Percentiles rank a stretch among this genome's conserved stretches.
phyloP scores from a whole-genome alignment of 208 protist genomes.

The Leishmania major region DNA sequence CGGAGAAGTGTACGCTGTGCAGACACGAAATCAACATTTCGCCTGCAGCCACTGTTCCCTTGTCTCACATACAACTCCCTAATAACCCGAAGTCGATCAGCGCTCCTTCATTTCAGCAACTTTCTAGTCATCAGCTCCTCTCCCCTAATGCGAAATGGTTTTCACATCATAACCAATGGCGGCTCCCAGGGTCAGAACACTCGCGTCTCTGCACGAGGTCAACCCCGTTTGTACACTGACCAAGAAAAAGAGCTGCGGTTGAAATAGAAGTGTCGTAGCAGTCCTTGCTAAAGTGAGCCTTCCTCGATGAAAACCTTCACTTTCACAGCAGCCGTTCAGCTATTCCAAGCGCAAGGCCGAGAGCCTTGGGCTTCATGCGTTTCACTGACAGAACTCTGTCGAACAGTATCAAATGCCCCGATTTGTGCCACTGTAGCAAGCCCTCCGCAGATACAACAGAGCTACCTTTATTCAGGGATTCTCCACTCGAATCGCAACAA shows the following conservation, averaged over 20 bases:
- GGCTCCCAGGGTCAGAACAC: neutral
- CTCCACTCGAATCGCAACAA: neutral
- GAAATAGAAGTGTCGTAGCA: neutral
- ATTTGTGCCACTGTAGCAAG: neutral
- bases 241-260: neutral
- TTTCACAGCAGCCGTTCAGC: neutral
- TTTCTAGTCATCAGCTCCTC: neutral
- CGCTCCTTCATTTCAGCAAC: neutral
- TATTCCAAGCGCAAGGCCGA: neutral
- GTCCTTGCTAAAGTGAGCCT: neutral
- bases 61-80: neutral
- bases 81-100: neutral
- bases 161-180: neutral
- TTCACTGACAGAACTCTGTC: neutral
- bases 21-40: neutral
- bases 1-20: neutral
- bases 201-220: neutral
- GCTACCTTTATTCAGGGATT: neutral
- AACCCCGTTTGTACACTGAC: neutral
- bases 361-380: neutral
- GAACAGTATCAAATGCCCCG: neutral
- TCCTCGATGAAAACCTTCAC: neutral
- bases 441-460: neutral
- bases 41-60: neutral
- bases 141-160: neutral